Percentiles rank a stretch among this genome's conserved stretches.
Conservation (phyloP, 805 yeast species). For the Clavispora santaluciae region DNA sequence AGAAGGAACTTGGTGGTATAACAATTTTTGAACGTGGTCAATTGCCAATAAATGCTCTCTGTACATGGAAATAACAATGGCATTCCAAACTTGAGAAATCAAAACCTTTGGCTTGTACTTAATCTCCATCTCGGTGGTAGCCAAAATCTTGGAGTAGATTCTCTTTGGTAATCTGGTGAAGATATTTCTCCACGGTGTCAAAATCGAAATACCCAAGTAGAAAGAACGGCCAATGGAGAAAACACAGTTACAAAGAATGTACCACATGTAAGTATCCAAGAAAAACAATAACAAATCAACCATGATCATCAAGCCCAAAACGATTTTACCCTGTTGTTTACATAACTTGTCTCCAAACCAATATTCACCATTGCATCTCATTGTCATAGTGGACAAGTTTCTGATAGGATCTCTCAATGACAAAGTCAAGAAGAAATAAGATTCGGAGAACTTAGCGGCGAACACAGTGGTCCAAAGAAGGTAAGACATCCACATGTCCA, state of each 20-base stretch:
- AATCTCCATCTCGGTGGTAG: constrained; percentile 98
- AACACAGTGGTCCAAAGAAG: constrained; percentile 87
- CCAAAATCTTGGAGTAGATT: constrained; percentile 94
- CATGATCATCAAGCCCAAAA: constrained; percentile 85
- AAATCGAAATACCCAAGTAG: constrained; percentile 96
- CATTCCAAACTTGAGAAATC: constrained; percentile 98
- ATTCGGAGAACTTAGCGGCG: constrained; percentile 78
- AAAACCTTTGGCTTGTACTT: constrained; percentile 98
- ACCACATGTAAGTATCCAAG: constrained; percentile 99
- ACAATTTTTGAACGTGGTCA: constrained; percentile 95
- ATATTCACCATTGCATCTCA: constrained; percentile 95
- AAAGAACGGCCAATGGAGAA: constrained; percentile 97
- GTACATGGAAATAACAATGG: constrained; percentile 98
- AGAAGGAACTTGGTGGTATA: constrained; percentile 97
- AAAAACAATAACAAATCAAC: constrained; percentile 94
- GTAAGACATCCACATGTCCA: constrained; percentile 96
- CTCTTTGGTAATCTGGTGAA: constrained; percentile 98
- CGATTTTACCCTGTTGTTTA: constrained; percentile 80
- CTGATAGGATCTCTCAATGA: constrained; percentile 89
- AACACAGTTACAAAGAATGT: constrained; percentile 88
- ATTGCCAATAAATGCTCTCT: constrained; percentile 97
- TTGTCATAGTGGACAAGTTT: constrained; percentile 71
- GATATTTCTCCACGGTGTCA: constrained; percentile 99
- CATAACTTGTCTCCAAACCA: constrained; percentile 81
- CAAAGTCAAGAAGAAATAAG: constrained; percentile 71